phyloP scores from a whole-genome alignment of 768 basidiomycete species.

The Podaxis carcinomalis region DNA sequence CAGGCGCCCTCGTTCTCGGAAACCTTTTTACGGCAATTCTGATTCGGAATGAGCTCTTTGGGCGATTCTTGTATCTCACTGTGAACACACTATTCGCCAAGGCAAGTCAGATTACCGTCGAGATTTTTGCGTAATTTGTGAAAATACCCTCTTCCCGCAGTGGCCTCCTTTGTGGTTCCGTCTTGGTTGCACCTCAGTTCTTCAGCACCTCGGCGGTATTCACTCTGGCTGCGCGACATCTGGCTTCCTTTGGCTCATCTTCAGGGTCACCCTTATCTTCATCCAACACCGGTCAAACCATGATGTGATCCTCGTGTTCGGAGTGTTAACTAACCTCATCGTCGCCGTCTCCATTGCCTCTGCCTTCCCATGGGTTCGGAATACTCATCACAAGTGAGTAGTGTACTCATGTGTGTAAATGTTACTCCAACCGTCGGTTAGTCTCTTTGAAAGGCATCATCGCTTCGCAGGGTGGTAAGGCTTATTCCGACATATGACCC shows the following conservation, averaged over 20 bases:
- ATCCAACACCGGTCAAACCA: constrained; percentile 46
- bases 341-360: constrained; percentile 59
- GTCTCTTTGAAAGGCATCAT: constrained; percentile 79
- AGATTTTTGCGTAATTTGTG: background rate
- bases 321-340: constrained; percentile 55
- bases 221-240: constrained; percentile 81
- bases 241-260: constrained; percentile 70
- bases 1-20: constrained; percentile 70
- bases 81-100: constrained; percentile 79
- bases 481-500: background rate
- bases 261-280: constrained; percentile 52
- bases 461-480: constrained; percentile 76
- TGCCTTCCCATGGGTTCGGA: constrained; percentile 77
- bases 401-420: background rate
- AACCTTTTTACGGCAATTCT: constrained; percentile 72
- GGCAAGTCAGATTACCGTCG: constrained; percentile 29
- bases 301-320: constrained; percentile 53
- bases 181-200: constrained; percentile 65
- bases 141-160: constrained; percentile 18
- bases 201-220: constrained; percentile 80
- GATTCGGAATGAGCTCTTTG: constrained; percentile 80
- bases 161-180: constrained; percentile 52
- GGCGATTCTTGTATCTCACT: constrained; percentile 66
- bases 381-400: constrained; percentile 75
- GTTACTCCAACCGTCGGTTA: constrained; percentile 20